Base-by-base conservation (phyloP, 2,329 filamentous ascomycete genomes). In the Fusarium sarcochroum region DNA sequence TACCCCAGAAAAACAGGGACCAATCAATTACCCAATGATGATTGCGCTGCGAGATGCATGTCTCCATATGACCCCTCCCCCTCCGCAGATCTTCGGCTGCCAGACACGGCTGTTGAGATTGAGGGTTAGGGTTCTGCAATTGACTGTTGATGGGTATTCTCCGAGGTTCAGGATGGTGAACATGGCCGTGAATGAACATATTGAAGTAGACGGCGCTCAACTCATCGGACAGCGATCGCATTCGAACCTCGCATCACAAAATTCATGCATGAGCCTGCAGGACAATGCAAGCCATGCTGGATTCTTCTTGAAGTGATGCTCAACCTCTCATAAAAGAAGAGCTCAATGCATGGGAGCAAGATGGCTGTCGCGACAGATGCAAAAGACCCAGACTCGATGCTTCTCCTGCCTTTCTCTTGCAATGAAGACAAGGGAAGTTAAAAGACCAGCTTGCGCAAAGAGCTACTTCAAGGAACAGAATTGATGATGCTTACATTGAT, bases 51-150 rank as follows among this genome's bases (percentile, higher is more conserved):
- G 27, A 44, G 34, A 34, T 38, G 48, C n/a, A 48, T 15, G 57
- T 60, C 66, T 63, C 72, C 72, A 73, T 72, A 41, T 46, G 42
- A 63, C 72, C 72, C 66, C 70, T 71, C 68, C 69, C 64, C 63
- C 72, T 65, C 72, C 47, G 67, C 68, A 65, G 59, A 65, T 70
- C 72, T 53, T 72, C 72, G 72, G 72, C 63, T 74, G 45, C 60
- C 50, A 49, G 63, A 60, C 67, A 73, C 72, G 72, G 72, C 72
- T 72, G 67, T 74, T 74, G 72, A 59, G 67, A 34, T 30, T 42
- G 53, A 56, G 68, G 58, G 59, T 55, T 53, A 57, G 49, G 20
- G 25, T 63, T 53, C 53, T 20, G 32, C 27, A 13, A 30, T 30
- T 30, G 27, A 30, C 27, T 30, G 27, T 13, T 30, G 27, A 30